Evolutionary conservation across 73 alveolate species (phyloP).

Genomic region (Tetrahymena elliotti): DNA sequence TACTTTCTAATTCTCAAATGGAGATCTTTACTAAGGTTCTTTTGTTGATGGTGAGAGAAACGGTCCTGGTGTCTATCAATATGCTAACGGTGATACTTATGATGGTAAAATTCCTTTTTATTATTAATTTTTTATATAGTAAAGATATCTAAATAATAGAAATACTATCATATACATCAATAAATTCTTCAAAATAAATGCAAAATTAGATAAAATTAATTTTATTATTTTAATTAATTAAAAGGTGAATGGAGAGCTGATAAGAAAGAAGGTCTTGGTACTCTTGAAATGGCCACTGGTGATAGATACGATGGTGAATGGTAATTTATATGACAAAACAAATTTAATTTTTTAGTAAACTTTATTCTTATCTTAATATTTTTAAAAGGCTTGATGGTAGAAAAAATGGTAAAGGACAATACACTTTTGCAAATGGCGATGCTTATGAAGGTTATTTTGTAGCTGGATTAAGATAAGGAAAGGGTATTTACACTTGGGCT

Average conservation of each 20-base stretch:
- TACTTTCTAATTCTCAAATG: background rate
- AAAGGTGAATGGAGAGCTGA: conserved; percentile 36
- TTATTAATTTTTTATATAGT: too few relatives aligned
- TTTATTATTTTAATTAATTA: background rate
- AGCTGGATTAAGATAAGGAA: conserved; percentile 60
- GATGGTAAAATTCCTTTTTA: conserved; percentile 23
- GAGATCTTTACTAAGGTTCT: background rate
- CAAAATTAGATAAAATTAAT: too few relatives aligned
- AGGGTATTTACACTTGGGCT: conserved; percentile 68
- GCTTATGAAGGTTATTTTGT: conserved; percentile 37
- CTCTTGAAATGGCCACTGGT: conserved; percentile 34
- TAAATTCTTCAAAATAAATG: too few relatives aligned
- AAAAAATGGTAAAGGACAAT: conserved; percentile 48
- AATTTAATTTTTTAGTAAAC: background rate
- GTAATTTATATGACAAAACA: background rate
- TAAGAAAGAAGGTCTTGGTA: conserved; percentile 24
- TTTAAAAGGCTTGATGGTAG: conserved; percentile 47
- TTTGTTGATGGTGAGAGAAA: conserved; percentile 16
- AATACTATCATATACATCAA: too few relatives aligned
- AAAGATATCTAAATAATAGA: too few relatives aligned
- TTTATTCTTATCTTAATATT: background rate
- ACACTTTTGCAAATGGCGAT: conserved; percentile 45
- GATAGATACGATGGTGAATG: conserved; percentile 42
- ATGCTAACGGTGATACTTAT: conserved; percentile 34
- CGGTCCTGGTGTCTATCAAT: conserved; percentile 23